Conservation (phyloP, 2,329 filamentous ascomycete species). For the Talaromyces sp. region DNA sequence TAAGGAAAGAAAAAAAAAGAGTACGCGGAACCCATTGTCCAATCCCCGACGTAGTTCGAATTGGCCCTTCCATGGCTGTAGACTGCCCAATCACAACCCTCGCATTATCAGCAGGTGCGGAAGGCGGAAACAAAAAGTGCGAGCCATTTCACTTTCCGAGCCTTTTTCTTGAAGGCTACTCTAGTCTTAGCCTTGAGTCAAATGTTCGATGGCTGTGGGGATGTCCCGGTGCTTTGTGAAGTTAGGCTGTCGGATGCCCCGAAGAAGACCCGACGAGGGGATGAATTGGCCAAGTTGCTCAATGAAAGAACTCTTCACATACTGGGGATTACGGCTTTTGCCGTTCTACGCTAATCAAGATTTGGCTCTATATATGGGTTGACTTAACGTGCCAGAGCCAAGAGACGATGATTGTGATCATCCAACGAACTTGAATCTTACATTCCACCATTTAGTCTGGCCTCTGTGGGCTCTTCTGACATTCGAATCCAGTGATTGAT, state of each 20-base stretch:
- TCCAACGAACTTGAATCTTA: too few relatives aligned
- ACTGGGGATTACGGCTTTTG: too few relatives aligned
- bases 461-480: too few relatives aligned
- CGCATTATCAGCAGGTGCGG: constrained; percentile 6
- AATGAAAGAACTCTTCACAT: too few relatives aligned
- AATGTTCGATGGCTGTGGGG: not conserved
- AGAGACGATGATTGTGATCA: too few relatives aligned
- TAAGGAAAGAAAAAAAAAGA: too few relatives aligned
- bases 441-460: too few relatives aligned
- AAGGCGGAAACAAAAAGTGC: not conserved
- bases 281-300: not conserved
- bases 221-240: not conserved
- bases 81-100: not conserved
- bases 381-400: too few relatives aligned
- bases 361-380: too few relatives aligned
- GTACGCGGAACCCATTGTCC: not conserved
- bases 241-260: not conserved
- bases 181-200: not conserved
- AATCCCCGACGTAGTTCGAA: not conserved
- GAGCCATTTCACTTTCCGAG: not conserved
- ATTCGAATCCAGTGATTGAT: too few relatives aligned
- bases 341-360: too few relatives aligned
- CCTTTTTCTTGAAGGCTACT: too few relatives aligned
- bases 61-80: not conserved
- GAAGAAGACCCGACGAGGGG: not conserved